Evolutionary conservation across 192 early-diverging fungal genomes (phyloP).

Genomic region (Rhizophagus prolifer): DNA sequence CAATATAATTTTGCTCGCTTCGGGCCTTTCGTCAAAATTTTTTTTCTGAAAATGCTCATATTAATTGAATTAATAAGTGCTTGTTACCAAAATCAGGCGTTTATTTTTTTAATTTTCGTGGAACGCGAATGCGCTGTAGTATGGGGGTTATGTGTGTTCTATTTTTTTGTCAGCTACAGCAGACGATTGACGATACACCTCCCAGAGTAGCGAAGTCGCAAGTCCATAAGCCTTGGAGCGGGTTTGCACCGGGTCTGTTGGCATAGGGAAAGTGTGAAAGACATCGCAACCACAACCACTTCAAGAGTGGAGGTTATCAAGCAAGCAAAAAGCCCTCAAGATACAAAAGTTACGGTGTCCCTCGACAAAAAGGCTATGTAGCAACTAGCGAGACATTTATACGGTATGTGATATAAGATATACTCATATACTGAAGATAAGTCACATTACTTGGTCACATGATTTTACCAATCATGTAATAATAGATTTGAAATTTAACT

Average conservation of each 20-base stretch:
- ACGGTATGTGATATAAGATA: no score
- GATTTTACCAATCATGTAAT: no score
- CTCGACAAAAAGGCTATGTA: neutral
- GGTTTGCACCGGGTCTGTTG: neutral
- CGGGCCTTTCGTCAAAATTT: no score
- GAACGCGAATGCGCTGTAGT: neutral
- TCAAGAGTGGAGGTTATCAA: slow-evolving; percentile 23
- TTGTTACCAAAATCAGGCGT: neutral
- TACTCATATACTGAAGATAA: no score
- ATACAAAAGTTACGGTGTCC: slow-evolving; percentile 15
- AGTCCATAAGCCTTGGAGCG: slow-evolving; percentile 21
- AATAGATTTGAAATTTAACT: no score
- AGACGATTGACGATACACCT: slow-evolving; percentile 13
- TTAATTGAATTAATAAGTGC: neutral
- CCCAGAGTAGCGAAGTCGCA: neutral
- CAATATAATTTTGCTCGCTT: no score
- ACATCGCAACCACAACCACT: slow-evolving; percentile 20
- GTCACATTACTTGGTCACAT: no score
- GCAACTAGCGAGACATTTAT: no score
- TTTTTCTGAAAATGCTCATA: no score
- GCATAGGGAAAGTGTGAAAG: slow-evolving; percentile 12
- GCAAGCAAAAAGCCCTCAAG: slow-evolving; percentile 26
- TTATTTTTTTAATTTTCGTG: slow-evolving; percentile 14
- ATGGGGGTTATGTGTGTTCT: slow-evolving; percentile 2
- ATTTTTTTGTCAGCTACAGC: slow-evolving; percentile 19